phyloP scores from a whole-genome alignment of 768 basidiomycete genomes.

The Tricholoma matsutake region DNA sequence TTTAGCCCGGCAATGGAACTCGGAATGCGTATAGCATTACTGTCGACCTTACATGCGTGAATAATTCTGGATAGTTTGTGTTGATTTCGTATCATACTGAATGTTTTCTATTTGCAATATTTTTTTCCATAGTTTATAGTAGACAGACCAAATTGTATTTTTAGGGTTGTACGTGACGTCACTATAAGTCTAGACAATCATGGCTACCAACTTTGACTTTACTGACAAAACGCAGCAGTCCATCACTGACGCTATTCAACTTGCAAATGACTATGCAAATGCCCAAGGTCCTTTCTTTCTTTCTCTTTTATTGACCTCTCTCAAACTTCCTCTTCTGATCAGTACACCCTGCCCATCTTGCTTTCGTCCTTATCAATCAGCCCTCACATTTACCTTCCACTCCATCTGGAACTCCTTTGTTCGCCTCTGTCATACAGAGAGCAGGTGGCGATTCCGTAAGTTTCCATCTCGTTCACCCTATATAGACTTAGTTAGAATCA shows the following conservation, averaged over 20 bases:
- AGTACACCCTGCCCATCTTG: slow-evolving; percentile 86
- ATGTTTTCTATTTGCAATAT: slow-evolving; percentile 44
- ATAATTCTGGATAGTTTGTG: slow-evolving; percentile 26
- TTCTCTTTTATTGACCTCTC: slow-evolving; percentile 1
- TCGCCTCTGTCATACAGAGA: slow-evolving; percentile 73
- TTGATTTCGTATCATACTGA: slow-evolving; percentile 36
- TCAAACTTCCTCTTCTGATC: neutral
- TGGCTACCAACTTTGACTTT: slow-evolving; percentile 68
- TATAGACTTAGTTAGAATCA: neutral
- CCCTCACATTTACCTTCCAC: slow-evolving; percentile 34
- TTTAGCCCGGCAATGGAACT: slow-evolving; percentile 8
- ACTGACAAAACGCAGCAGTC: slow-evolving; percentile 81
- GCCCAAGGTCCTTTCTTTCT: slow-evolving; percentile 56
- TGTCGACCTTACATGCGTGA: slow-evolving; percentile 21
- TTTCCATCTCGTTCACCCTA: slow-evolving; percentile 7
- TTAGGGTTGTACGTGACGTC: slow-evolving; percentile 33
- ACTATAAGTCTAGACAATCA: slow-evolving; percentile 25
- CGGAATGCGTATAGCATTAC: neutral
- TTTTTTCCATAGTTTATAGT: slow-evolving; percentile 43
- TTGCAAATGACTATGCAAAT: slow-evolving; percentile 82
- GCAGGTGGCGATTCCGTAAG: slow-evolving; percentile 84
- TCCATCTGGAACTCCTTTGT: slow-evolving; percentile 50
- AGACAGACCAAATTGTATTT: slow-evolving; percentile 55
- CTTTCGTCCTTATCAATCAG: slow-evolving; percentile 77
- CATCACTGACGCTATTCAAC: slow-evolving; percentile 67